These are phyloP conservation scores for Volvariella volvacea DNA, from an alignment of 1,284 basidiomycete species.

Conservation along the genomic window DNA sequence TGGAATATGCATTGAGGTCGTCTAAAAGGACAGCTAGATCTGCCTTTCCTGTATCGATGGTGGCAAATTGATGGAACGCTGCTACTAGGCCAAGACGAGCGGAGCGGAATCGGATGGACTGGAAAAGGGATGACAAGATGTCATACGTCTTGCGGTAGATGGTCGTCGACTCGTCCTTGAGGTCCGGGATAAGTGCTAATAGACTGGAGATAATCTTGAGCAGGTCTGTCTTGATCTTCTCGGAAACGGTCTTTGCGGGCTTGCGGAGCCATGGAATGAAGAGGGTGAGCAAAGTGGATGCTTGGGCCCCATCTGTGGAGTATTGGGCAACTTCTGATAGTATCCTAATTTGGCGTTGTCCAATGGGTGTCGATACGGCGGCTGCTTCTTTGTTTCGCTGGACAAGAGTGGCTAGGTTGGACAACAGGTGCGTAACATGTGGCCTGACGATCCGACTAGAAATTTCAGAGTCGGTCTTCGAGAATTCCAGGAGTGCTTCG, in stretches of 20 bases:
- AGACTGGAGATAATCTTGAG: conserved; percentile 73
- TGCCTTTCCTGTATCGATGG: conserved; percentile 41
- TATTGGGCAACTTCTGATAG: conserved; percentile 79
- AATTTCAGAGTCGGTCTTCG: conserved; percentile 43
- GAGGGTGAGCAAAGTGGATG: conserved; percentile 66
- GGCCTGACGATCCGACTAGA: conserved; percentile 63
- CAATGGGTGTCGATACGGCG: conserved; percentile 62
- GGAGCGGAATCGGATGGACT: conserved; percentile 62
- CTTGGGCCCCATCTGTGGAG: conserved; percentile 67
- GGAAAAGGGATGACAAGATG: conserved; percentile 70
- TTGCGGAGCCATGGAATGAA: conserved; percentile 82
- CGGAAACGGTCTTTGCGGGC: conserved; percentile 71
- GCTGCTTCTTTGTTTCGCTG: conserved; percentile 53
- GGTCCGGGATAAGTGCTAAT: conserved; percentile 67
- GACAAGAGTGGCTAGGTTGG: conserved; percentile 69
- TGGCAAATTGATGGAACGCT: conserved; percentile 57
- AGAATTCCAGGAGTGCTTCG: conserved; percentile 63
- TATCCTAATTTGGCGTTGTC: conserved; percentile 79
- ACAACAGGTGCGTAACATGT: conserved; percentile 71
- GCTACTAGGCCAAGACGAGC: conserved; percentile 64
- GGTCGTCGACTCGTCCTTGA: conserved; percentile 42
- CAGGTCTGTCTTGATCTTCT: conserved; percentile 85
- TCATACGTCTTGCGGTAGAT: conserved; percentile 59
- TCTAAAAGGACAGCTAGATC: conserved; percentile 51
- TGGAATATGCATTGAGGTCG: conserved; percentile 84